A percentile compares a stretch with the other conserved stretches of the same genome.
Conservation (phyloP, 1,139 yeast species). For the Hyphopichia wangnamkhiaoensis region DNA sequence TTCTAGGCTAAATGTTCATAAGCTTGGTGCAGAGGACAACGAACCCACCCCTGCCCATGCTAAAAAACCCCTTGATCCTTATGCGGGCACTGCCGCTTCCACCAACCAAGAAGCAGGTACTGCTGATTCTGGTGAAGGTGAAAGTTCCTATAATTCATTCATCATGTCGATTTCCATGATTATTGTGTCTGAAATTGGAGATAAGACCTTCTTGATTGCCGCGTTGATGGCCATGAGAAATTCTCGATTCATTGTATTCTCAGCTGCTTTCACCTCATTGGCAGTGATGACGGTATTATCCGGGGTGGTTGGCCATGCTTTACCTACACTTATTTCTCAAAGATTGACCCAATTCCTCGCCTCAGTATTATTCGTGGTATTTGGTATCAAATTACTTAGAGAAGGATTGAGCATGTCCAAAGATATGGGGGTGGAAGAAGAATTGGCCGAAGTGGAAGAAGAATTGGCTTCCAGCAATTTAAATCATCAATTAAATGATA, state of each 20-base stretch:
- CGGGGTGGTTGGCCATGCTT: slow-evolving; percentile 88
- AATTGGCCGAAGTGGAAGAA: slow-evolving; percentile 94
- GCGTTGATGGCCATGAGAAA: slow-evolving; percentile 98
- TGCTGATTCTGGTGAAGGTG: slow-evolving; percentile 17
- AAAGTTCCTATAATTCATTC: slow-evolving; percentile 48
- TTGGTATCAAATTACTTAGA: slow-evolving; percentile 71
- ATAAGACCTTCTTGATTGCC: slow-evolving; percentile 93
- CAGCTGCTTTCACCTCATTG: slow-evolving; percentile 85
- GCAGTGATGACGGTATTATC: slow-evolving; percentile 89
- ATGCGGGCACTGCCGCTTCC: slow-evolving; percentile 3
- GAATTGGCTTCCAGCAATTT: slow-evolving; percentile 73
- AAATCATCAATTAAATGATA: slow-evolving; percentile 48
- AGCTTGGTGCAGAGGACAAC: slow-evolving; percentile 30
- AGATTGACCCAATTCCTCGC: slow-evolving; percentile 81
- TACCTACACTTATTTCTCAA: slow-evolving; percentile 81
- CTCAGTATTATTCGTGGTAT: slow-evolving; percentile 74
- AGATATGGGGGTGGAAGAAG: slow-evolving; percentile 87
- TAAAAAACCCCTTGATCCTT: slow-evolving; percentile 26
- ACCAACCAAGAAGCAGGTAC: slow-evolving; percentile 4
- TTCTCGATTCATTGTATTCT: slow-evolving; percentile 76
- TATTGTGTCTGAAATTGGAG: slow-evolving; percentile 91
- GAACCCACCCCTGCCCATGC: slow-evolving; percentile 27
- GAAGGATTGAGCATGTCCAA: slow-evolving; percentile 87
- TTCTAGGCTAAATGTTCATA: slow-evolving; percentile 24
- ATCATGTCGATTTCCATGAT: slow-evolving; percentile 82